A percentile compares a stretch with the other conserved stretches of the same genome.
These are phyloP conservation scores for Jamesozyma lodderae DNA, from an alignment of 805 yeast species.

Conservation along the genomic window DNA sequence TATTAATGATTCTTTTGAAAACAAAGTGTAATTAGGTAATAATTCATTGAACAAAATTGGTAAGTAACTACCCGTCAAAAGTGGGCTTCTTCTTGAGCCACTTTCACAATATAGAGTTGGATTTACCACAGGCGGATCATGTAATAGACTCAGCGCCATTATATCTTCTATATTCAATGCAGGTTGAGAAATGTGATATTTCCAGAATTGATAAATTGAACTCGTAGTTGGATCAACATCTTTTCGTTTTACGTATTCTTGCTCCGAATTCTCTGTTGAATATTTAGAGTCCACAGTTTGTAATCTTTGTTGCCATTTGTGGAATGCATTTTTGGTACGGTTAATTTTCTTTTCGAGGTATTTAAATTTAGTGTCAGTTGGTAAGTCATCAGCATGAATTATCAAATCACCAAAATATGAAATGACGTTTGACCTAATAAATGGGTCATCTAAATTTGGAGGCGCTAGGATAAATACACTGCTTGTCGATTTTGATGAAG, in stretches of 20 bases:
- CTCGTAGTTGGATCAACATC: slow-evolving; percentile 22
- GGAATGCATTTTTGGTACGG: slow-evolving; percentile 61
- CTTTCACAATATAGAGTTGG: slow-evolving; percentile 21
- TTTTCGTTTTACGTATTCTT: background rate
- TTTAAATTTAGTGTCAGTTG: slow-evolving; percentile 21
- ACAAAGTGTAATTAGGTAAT: slow-evolving; percentile 47
- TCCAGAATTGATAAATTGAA: slow-evolving; percentile 26
- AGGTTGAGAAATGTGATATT: slow-evolving; percentile 20
- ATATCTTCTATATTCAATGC: slow-evolving; percentile 43
- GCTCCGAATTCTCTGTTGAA: background rate
- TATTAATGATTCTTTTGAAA: slow-evolving; percentile 42
- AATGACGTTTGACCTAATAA: slow-evolving; percentile 67
- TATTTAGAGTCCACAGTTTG: slow-evolving; percentile 5
- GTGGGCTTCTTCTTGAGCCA: slow-evolving; percentile 46
- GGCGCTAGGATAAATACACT: slow-evolving; percentile 68
- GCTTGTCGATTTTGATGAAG: slow-evolving; percentile 47
- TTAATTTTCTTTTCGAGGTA: slow-evolving; percentile 59
- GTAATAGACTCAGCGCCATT: slow-evolving; percentile 53
- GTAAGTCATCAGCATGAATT: slow-evolving; percentile 33
- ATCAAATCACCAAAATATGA: slow-evolving; percentile 87
- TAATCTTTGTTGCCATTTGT: slow-evolving; percentile 74
- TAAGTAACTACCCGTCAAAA: slow-evolving; percentile 52
- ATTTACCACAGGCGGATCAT: slow-evolving; percentile 47
- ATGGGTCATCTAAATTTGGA: slow-evolving; percentile 71
- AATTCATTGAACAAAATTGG: slow-evolving; percentile 57